Evolutionary conservation across 2,329 filamentous ascomycete genomes (phyloP).

Genomic region (Stagonosporopsis rhizophila): DNA sequence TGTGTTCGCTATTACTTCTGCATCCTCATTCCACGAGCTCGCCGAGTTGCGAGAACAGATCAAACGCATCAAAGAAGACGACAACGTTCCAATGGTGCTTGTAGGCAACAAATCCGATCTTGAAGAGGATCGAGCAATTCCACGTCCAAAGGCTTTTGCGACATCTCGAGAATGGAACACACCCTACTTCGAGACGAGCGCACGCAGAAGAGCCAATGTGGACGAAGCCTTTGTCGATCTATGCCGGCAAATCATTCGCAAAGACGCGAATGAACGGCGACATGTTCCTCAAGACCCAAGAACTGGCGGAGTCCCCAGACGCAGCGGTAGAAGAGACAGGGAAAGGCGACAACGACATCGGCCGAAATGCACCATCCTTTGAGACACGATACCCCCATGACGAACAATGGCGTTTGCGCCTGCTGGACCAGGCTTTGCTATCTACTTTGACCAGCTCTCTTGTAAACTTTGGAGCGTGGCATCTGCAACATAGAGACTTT

Average conservation of each 20-base stretch:
- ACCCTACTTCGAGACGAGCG: constrained; percentile 90
- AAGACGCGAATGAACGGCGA: constrained; percentile 62
- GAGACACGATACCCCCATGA: constrained; percentile 33
- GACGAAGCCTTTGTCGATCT: constrained; percentile 89
- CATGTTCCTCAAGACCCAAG: constrained; percentile 27
- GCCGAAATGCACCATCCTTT: constrained; percentile 40
- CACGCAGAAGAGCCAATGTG: constrained; percentile 82
- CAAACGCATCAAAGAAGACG: constrained; percentile 87
- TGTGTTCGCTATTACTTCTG: constrained; percentile 89
- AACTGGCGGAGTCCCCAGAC: constrained; percentile 8
- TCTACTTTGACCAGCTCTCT: constrained; percentile 1
- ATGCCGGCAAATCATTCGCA: constrained; percentile 81
- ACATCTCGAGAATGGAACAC: constrained; percentile 88
- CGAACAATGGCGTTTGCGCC: constrained; percentile 25
- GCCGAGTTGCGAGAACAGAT: constrained; percentile 86
- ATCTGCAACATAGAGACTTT: constrained; percentile 28
- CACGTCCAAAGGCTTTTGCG: constrained; percentile 79
- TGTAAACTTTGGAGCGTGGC: constrained; percentile 5
- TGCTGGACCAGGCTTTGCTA: constrained; percentile 32
- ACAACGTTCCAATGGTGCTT: constrained; percentile 84
- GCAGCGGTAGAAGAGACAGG: constrained; percentile 16
- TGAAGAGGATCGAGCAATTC: constrained; percentile 82
- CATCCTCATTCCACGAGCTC: constrained; percentile 82
- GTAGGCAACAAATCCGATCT: constrained; percentile 92
- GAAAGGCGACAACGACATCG: constrained; percentile 24